A percentile compares a stretch with the other conserved stretches of the same genome.
These are phyloP conservation scores for Verticillium zaregamsianum DNA, from an alignment of 2,329 filamentous ascomycete species.

Conservation along the genomic window DNA sequence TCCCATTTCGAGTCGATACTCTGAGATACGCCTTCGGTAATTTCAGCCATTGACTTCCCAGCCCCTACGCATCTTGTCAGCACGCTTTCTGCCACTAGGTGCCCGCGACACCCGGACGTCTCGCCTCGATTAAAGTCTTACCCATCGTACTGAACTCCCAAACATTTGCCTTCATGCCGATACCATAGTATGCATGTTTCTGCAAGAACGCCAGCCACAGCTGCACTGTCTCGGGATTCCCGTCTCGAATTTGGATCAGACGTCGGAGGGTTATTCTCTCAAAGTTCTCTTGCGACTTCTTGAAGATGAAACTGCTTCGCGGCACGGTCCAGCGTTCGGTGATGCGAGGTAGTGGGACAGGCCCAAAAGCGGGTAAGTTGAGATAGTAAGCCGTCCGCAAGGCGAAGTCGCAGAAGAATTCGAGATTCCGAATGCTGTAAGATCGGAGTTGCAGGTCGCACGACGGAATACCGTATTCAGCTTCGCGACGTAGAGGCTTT, in stretches of 20 bases:
- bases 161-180: conserved; percentile 98
- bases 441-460: conserved; percentile 93
- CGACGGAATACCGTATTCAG: conserved; percentile 72
- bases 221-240: conserved; percentile 82
- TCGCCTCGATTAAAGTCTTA: not conserved
- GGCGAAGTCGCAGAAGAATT: conserved; percentile 93
- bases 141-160: conserved; percentile 80
- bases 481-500: conserved; percentile 71
- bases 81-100: not conserved
- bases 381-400: conserved; percentile 93
- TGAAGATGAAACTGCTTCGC: conserved; percentile 84
- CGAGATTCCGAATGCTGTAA: conserved; percentile 83
- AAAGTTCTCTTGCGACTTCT: conserved; percentile 97
- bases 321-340: conserved; percentile 94
- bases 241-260: conserved; percentile 89
- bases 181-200: conserved; percentile 91
- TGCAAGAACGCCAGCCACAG: conserved; percentile 88
- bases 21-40: conserved; percentile 35
- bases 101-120: no score
- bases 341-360: conserved; percentile 79
- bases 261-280: conserved; percentile 83
- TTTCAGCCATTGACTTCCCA: conserved; percentile 47
- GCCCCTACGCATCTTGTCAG: conserved; percentile 32
- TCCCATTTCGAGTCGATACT: conserved; percentile 49
- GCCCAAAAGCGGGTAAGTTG: conserved; percentile 78